Evolutionary conservation across 495 filamentous ascomycete species (phyloP).

Genomic region (Tuber borchii): DNA sequence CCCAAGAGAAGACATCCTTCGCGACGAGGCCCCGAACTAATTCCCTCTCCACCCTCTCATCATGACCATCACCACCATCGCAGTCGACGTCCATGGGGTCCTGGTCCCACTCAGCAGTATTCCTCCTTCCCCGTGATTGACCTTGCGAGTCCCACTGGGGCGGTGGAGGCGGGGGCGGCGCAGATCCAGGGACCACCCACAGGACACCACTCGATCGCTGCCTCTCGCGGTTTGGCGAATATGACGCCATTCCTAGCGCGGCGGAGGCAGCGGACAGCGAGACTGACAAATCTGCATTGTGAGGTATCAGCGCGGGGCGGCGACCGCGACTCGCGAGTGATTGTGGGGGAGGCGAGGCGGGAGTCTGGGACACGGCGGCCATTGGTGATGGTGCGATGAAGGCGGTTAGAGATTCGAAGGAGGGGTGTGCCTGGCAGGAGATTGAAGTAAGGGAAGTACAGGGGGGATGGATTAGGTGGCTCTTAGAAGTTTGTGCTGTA

Average conservation of each 20-base stretch:
- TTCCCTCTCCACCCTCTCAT: conserved; percentile 18
- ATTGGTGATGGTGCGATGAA: conserved; percentile 12
- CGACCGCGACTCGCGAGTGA: conserved; percentile 32
- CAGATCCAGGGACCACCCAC: conserved; percentile 29
- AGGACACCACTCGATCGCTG: conserved; percentile 20
- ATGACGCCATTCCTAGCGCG: conserved; percentile 33
- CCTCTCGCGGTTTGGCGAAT: conserved; percentile 32
- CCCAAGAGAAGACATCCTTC: conserved; percentile 37
- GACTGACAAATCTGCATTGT: conserved; percentile 36
- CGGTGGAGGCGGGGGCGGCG: conserved; percentile 22
- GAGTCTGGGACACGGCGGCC: conserved; percentile 27
- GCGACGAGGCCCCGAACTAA: conserved; percentile 22
- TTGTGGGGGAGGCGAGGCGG: conserved; percentile 26
- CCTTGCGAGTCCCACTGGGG: conserved; percentile 22
- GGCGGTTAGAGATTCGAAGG: conserved; percentile 1
- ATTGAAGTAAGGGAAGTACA: conserved; percentile 11
- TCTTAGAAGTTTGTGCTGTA: conserved; percentile 5
- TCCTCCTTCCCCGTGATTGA: conserved; percentile 14
- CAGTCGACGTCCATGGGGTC: conserved; percentile 27
- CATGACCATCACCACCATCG: conserved; percentile 16
- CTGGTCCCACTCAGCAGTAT: conserved; percentile 8
- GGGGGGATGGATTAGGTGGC: conserved; percentile 12
- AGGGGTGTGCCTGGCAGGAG: conserved; percentile 9
- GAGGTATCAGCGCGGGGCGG: conserved; percentile 39
- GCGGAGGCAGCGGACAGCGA: conserved; percentile 38